Evolutionary conservation across 305 asterid species (phyloP).

Genomic region (Stenogyne calaminthoides): DNA sequence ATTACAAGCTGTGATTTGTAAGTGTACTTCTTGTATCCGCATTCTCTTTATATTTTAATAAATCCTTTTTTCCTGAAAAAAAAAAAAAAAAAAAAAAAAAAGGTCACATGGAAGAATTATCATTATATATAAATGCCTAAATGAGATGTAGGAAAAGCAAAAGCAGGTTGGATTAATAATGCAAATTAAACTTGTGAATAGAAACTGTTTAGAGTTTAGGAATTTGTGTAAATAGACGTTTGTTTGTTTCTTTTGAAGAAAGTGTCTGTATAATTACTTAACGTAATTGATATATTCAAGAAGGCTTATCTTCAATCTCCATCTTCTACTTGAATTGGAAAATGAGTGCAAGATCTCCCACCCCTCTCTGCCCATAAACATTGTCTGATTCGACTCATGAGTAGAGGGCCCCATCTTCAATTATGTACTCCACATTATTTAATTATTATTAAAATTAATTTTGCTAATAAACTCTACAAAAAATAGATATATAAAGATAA

Average conservation of each 20-base stretch:
- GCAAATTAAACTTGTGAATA: neutral
- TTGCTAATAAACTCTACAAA: no score
- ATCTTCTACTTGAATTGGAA: slow-evolving; percentile 39
- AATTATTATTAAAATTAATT: no score
- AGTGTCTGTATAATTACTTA: slow-evolving; percentile 35
- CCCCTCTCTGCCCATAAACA: slow-evolving; percentile 19
- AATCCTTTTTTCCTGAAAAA: no score
- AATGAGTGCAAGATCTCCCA: slow-evolving; percentile 36
- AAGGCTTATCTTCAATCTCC: slow-evolving; percentile 38
- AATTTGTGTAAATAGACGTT: slow-evolving; percentile 19
- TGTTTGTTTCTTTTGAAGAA: slow-evolving; percentile 34
- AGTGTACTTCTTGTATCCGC: no score
- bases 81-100: no score
- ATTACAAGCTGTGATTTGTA: no score
- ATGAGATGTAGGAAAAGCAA: neutral
- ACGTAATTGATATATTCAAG: slow-evolving; percentile 45
- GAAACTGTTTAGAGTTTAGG: slow-evolving; percentile 19
- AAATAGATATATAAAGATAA: no score
- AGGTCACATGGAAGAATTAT: no score
- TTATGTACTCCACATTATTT: neutral
- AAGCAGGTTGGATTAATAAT: neutral
- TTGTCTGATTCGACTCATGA: slow-evolving; percentile 33
- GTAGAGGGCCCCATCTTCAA: slow-evolving; percentile 24
- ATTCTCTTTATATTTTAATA: no score
- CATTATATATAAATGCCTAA: neutral